These are phyloP conservation scores for Coelastrella sp. DNA, from an alignment of 139 green algal genomes.

Conservation along the genomic window DNA sequence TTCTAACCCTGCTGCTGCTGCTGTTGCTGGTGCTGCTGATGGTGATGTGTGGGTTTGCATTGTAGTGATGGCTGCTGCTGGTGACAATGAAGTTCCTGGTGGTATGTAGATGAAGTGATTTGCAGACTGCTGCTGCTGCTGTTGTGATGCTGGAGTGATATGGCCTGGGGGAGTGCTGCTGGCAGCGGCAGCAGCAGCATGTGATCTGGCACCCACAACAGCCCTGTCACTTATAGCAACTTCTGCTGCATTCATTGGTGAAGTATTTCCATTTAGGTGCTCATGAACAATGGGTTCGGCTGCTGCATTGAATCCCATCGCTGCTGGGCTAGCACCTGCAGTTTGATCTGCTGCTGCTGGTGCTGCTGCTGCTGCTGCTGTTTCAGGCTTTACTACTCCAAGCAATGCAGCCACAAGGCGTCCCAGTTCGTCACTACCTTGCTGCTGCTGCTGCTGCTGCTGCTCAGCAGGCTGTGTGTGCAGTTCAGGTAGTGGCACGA, in stretches of 20 bases:
- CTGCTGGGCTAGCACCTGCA: background rate
- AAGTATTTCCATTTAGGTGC: background rate
- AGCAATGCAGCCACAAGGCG: background rate
- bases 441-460: too few relatives aligned
- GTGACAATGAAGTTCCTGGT: background rate
- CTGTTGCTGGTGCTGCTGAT: constrained; percentile 4
- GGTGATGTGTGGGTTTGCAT: too few relatives aligned
- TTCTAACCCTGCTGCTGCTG: background rate
- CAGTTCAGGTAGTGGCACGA: background rate
- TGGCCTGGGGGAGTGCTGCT: background rate
- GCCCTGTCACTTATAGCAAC: background rate
- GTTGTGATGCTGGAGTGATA: background rate
- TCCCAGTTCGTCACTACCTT: background rate
- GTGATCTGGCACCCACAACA: background rate
- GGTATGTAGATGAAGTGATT: background rate
- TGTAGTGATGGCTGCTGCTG: too few relatives aligned
- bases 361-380: background rate
- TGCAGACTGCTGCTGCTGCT: background rate
- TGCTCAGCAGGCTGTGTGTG: background rate
- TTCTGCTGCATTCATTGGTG: background rate
- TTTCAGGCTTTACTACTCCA: background rate
- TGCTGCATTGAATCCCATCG: too few relatives aligned
- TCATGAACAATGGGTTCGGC: too few relatives aligned
- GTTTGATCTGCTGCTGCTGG: background rate
- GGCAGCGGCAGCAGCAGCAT: background rate